Evolutionary conservation across 2,329 filamentous ascomycete species (phyloP), one percentile per base, ranked within the genome.

Genomic region (Calonectria hawksworthii): DNA sequence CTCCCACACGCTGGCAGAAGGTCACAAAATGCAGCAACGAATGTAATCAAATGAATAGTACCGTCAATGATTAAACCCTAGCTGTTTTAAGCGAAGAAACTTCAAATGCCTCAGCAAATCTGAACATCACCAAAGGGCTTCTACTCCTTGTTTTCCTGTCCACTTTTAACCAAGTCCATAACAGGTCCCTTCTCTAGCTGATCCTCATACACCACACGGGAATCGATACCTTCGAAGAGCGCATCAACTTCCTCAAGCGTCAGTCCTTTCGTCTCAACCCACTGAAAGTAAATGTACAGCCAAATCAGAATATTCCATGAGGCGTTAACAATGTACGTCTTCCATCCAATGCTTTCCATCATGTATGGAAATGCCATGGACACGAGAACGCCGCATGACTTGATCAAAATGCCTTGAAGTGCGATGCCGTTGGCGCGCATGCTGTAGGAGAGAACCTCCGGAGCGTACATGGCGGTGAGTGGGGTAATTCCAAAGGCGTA

Each of bases 271-370:
- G 59, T 64, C 26, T 64, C 59, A 23, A 64, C 59, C 54, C 59
- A 64, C 23, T 64, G 36, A 10, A 64, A 64, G 18, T 64, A 64
- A 13, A 64, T 64, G 23, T 64, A 64, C 11, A 64, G 23, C 59
- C 59, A 64, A 28, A 64, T 41, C 2, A 64, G 38, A 16, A 64
- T 64, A 44, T 64, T 64, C 36, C 59, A 64, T 4, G 59, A 64
- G 16, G 59, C 59, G n/a, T 64, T 64, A 4, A 34, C 59, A 28
- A 64, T 64, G 23, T 64, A 64, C 6, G 59, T 64, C 18, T 64
- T 64, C 59, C 59, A 64, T 3, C 59, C 59, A 44, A 64, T 64
- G 36, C 59, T 64, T 28, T 64, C 36, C 59, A 64, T 44, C 59
- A 64, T 41, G 23, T 64, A 64, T 30, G 59, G 59, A 44, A 64